These are phyloP conservation scores for Camellia japonica DNA, from an alignment of 148 eudicot genomes.

Conservation along the genomic window DNA sequence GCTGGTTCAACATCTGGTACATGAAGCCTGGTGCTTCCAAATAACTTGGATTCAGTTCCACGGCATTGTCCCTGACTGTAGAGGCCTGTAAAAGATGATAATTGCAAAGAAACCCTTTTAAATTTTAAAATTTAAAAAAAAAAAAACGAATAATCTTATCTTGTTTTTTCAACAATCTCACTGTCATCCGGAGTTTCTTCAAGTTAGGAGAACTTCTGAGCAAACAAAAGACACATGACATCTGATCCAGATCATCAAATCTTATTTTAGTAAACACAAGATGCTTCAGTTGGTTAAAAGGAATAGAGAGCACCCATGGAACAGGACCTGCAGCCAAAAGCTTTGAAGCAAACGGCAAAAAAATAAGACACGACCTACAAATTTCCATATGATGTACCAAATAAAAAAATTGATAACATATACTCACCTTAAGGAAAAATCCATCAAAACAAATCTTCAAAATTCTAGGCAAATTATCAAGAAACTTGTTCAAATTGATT, in stretches of 20 bases:
- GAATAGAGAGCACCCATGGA: not conserved
- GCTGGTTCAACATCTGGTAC: not conserved
- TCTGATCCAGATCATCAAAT: not conserved
- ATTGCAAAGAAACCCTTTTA: not conserved
- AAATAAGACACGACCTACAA: not conserved
- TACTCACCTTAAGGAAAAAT: constrained; percentile 4
- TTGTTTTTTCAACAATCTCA: not conserved
- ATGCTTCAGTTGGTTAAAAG: not conserved
- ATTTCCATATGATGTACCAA: not conserved
- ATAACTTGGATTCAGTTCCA: not conserved
- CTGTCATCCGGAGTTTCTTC: not conserved
- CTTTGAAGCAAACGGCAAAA: not conserved
- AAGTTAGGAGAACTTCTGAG: constrained; percentile 4
- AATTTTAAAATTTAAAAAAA: not conserved
- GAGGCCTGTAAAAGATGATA: not conserved
- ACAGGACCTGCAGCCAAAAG: not conserved
- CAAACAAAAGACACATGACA: not conserved
- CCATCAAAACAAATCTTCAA: not conserved
- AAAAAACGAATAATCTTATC: not conserved
- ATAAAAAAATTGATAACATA: not conserved
- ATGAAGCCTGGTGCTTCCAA: not conserved
- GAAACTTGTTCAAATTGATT: not conserved
- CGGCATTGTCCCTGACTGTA: not conserved
- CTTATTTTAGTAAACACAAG: not conserved
- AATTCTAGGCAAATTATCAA: not conserved